A percentile compares a stretch with the other conserved stretches of the same genome.
Conservation (phyloP, 768 basidiomycete species). For the Pulveroboletus ravenelii region DNA sequence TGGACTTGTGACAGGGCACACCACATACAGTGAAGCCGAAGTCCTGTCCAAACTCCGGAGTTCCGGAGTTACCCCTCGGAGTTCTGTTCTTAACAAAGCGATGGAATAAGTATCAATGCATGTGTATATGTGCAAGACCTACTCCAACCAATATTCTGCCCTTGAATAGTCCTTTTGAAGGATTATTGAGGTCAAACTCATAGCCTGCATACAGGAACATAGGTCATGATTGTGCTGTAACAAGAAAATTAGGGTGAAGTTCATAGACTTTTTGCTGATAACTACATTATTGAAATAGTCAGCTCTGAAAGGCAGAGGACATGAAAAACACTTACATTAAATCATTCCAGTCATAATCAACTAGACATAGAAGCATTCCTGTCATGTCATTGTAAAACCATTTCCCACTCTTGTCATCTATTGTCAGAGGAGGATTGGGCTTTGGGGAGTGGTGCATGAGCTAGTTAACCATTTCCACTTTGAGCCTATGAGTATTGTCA, state of each 20-base stretch:
- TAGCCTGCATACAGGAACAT: too few relatives aligned
- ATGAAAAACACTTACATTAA: background rate
- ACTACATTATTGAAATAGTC: background rate
- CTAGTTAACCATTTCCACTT: background rate
- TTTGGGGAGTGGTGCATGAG: background rate
- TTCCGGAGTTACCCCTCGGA: too few relatives aligned
- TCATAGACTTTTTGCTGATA: background rate
- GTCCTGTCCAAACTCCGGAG: too few relatives aligned
- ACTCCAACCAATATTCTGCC: background rate
- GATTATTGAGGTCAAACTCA: too few relatives aligned
- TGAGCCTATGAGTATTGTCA: background rate
- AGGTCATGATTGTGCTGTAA: too few relatives aligned
- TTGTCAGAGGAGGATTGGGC: background rate
- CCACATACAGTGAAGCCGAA: too few relatives aligned
- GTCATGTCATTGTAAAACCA: background rate
- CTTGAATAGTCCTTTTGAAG: too few relatives aligned
- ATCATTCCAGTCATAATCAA: background rate
- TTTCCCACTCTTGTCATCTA: background rate
- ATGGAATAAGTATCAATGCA: background rate
- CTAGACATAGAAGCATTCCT: background rate
- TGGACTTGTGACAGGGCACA: too few relatives aligned
- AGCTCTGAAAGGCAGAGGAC: background rate
- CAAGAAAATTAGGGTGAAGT: background rate
- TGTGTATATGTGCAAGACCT: background rate
- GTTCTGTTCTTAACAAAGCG: too few relatives aligned